Evolutionary conservation across 768 basidiomycete genomes (phyloP).

Genomic region (Boletus rubroflammeus): DNA sequence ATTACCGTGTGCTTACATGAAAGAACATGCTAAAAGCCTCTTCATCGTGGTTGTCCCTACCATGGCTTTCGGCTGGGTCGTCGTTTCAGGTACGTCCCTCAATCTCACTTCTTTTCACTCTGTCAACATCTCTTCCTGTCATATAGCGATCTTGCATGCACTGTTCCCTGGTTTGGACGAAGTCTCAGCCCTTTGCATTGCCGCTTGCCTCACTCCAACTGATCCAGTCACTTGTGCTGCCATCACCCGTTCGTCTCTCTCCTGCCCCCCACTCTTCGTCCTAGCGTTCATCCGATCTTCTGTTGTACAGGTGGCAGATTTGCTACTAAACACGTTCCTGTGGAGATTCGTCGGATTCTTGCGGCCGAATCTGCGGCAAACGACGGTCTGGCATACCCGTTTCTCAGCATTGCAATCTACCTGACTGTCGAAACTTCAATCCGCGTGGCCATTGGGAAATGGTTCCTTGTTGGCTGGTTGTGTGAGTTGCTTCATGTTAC

Average conservation of each 20-base stretch:
- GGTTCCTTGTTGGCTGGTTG: slow-evolving; percentile 84
- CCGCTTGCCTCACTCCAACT: slow-evolving; percentile 89
- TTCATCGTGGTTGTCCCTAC: slow-evolving; percentile 73
- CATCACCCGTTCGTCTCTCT: slow-evolving; percentile 54
- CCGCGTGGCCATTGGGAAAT: slow-evolving; percentile 67
- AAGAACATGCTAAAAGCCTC: slow-evolving; percentile 69
- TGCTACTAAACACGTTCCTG: slow-evolving; percentile 65
- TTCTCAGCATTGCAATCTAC: slow-evolving; percentile 83
- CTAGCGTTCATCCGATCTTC: not conserved
- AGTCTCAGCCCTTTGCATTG: slow-evolving; percentile 77
- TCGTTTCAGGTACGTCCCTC: slow-evolving; percentile 56
- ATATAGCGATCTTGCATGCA: slow-evolving; percentile 56
- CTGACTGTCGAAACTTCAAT: slow-evolving; percentile 67
- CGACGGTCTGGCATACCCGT: slow-evolving; percentile 94
- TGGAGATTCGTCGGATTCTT: slow-evolving; percentile 74
- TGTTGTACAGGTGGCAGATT: slow-evolving; percentile 62
- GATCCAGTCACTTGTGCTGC: slow-evolving; percentile 91
- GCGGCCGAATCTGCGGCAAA: slow-evolving; percentile 92
- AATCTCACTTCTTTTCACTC: not conserved
- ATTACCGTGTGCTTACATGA: slow-evolving; percentile 81
- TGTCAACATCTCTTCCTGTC: not conserved
- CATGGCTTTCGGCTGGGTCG: slow-evolving; percentile 83
- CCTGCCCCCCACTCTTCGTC: not conserved
- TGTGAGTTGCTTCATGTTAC: slow-evolving; percentile 35
- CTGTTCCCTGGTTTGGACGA: slow-evolving; percentile 72